phyloP scores from a whole-genome alignment of 2,329 filamentous ascomycete species.

The Fusarium liriodendri region DNA sequence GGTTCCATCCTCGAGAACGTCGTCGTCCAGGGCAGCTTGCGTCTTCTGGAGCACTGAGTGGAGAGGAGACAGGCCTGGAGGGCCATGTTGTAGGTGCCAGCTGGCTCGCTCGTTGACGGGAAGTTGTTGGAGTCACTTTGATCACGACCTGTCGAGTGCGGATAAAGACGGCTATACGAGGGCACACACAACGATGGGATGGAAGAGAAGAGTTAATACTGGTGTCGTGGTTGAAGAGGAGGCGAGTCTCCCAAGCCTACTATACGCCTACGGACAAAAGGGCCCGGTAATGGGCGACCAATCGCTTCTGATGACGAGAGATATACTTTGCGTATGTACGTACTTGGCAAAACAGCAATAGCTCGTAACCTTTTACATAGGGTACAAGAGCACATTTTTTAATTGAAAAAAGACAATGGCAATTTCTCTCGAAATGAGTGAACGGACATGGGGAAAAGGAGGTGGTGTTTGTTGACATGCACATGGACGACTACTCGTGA shows the following conservation, averaged over 20 bases:
- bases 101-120: slow-evolving; percentile 2
- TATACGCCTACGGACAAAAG: background rate
- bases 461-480: background rate
- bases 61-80: slow-evolving; percentile 5
- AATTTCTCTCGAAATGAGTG: slow-evolving; percentile 30
- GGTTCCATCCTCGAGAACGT: slow-evolving; percentile 99
- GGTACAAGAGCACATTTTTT: slow-evolving; percentile 32
- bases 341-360: slow-evolving; percentile 38
- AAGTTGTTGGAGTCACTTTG: slow-evolving; percentile 4
- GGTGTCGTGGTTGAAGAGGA: slow-evolving; percentile 1
- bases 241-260: background rate
- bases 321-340: slow-evolving; percentile 37
- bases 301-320: slow-evolving; percentile 2
- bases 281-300: background rate
- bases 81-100: background rate
- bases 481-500: background rate
- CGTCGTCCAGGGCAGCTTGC: slow-evolving; percentile 96
- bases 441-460: background rate
- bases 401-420: slow-evolving; percentile 29
- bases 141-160: slow-evolving; percentile 12
- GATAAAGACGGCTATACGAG: slow-evolving; percentile 10
- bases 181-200: background rate
- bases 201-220: slow-evolving; percentile 1
- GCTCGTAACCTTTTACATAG: slow-evolving; percentile 27
- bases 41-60: slow-evolving; percentile 72